Conservation (phyloP, 148 eudicot species). For the Camellia sinensis region DNA sequence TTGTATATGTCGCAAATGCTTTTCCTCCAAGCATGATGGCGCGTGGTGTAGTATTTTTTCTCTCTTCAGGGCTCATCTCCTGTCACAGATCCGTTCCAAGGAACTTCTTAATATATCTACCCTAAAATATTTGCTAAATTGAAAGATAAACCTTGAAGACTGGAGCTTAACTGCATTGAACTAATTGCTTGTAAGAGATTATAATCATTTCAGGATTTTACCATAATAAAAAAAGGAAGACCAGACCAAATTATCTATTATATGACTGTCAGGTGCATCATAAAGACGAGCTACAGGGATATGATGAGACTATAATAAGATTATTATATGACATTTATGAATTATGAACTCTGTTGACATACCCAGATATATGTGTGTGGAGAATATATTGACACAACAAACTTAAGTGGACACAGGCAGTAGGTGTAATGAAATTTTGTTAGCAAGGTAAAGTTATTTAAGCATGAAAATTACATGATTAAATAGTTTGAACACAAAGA, state of each 20-base stretch:
- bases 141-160: not conserved
- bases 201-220: conserved; percentile 1
- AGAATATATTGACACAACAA: not conserved
- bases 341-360: not conserved
- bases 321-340: not conserved
- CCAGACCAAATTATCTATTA: not conserved
- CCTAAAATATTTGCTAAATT: not conserved
- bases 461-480: conserved; percentile 10
- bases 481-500: not conserved
- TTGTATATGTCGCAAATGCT: conserved; percentile 95
- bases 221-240: not conserved
- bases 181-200: not conserved
- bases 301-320: not conserved
- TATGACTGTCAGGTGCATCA: not conserved
- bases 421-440: not conserved
- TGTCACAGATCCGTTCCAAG: conserved; percentile 25
- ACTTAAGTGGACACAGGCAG: not conserved
- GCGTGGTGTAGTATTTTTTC: conserved; percentile 74
- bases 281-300: not conserved
- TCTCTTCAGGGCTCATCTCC: conserved; percentile 92
- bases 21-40: conserved; percentile 97
- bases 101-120: not conserved
- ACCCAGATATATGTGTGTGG: not conserved
- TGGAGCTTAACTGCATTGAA: not conserved
- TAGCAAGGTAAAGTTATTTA: not conserved